Evolutionary conservation across 1,284 basidiomycete genomes (phyloP), one percentile per base, ranked within the genome.

Genomic region (Cerioporus squamosus): DNA sequence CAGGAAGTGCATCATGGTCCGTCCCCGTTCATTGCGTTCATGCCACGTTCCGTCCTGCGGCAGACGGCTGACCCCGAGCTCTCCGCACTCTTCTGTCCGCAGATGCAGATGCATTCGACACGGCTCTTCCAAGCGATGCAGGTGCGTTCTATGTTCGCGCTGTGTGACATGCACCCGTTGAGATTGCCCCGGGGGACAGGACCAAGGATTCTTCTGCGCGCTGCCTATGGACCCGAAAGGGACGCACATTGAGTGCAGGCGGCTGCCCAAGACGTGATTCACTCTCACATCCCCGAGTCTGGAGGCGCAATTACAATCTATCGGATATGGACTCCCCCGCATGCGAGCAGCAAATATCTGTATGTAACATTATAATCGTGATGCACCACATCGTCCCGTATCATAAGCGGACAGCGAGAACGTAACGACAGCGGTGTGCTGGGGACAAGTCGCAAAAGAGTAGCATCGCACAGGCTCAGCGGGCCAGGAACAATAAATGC

Each of bases 71-170:
- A 26, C 55, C 18, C 48, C 18, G n/a, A n/a, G n/a, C n/a, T n/a
- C n/a, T n/a, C n/a, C n/a, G n/a, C 42, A 23, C 20, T 7, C n/a
- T 6, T 26, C 17, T 23, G 33, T 36, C 14, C 15, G 42, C 39
- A 93, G 90, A 70, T 91, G 59, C 81, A 82, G 68, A 84, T 91
- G 84, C 80, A 86, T 55, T 85, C 87, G 23, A 89, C 81, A 64
- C 76, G 79, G 51, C 70, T 93, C 55, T 92, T 93, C 73, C 79
- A 84, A 72, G 84, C 87, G 55, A 93, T 94, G 90, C 91, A 92
- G 82, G 86, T 86, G 62, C 53, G 80, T 61, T 45, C 31, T 14
- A 52, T 52, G 53, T 17, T 43, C 56, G 50, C 40, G 61, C 62
- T 24, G 33, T 44, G 36, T 26, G 2, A 22, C 24, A 2, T 20